These are phyloP conservation scores for Voacanga thouarsii DNA, from an alignment of 257 asterid genomes.

Conservation along the genomic window DNA sequence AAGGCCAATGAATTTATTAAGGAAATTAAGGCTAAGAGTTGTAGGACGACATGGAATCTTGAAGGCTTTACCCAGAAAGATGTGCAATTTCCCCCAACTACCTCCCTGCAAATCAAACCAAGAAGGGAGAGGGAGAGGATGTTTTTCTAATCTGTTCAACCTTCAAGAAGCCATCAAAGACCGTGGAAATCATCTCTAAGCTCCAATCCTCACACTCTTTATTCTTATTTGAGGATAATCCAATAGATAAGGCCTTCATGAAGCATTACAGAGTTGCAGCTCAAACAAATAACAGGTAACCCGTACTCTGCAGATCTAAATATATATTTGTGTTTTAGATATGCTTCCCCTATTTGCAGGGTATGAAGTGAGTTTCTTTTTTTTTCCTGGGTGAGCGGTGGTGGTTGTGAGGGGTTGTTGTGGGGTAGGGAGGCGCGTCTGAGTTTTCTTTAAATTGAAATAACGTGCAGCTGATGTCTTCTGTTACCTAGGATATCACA, in stretches of 20 bases:
- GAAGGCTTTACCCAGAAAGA: background rate
- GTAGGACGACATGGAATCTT: background rate
- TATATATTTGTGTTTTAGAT: background rate
- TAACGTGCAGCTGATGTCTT: too few species aligned
- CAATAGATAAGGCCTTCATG: background rate
- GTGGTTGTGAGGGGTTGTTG: too few species aligned
- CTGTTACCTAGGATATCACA: too few species aligned
- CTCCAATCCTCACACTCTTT: background rate
- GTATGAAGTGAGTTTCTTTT: background rate
- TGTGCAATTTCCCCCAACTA: too few species aligned
- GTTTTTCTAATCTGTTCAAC: background rate
- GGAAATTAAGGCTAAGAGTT: background rate
- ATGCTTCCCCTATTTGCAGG: background rate
- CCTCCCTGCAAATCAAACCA: too few species aligned
- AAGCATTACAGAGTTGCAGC: background rate
- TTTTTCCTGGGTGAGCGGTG: too few species aligned
- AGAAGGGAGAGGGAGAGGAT: too few species aligned
- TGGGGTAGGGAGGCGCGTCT: too few species aligned
- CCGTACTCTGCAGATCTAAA: background rate
- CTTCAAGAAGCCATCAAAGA: background rate
- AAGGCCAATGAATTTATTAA: background rate
- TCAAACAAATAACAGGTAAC: background rate
- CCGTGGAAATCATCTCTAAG: too few species aligned
- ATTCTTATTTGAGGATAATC: background rate
- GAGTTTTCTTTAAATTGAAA: too few species aligned